Evolutionary conservation across 2,329 filamentous ascomycete species (phyloP), one percentile per base, ranked within the genome.

Genomic region (Ceratocystiopsis minuta): DNA sequence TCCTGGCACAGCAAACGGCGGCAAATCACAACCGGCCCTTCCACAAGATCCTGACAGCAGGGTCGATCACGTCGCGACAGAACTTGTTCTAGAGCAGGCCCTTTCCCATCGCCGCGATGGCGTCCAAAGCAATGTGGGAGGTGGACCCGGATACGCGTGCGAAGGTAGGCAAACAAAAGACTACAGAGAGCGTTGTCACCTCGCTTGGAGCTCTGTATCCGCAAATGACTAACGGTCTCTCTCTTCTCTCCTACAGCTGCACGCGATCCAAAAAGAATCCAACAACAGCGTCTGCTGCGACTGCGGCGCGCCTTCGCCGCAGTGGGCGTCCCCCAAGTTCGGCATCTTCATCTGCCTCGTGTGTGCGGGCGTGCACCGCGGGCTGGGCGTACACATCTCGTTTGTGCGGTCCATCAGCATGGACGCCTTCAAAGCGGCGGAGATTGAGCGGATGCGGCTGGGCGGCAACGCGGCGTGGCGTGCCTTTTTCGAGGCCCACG

Each of bases 251-350:
- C 31, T 7, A 46, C 58, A 94, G 85, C 78, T 98, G 57, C 76
- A 86, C 50, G 76, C 84, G 47, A 85, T 96, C 52, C 87, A 94
- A 60, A 93, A 93, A 61, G 79, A 79, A 52, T 80, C 85, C 52
- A 78, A 79, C 52, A 98, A 98, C 63, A 85, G 82, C 57, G 65
- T 75, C 53, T 98, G 90, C 67, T 88, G 87, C 65, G 90, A 98
- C 65, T 98, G 90, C 68, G 78, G 78, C 57, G 88, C 90, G 37
- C 88, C 90, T 17, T 92, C 85, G 53, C 90, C 90, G 48, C 90
- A 98, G 80, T 98, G 90, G 90, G 88, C 90, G 52, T 71, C 86
- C 34, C 90, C 90, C 49, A 98, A 98, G 63, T 93, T 98, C 58
- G 88, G 88, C 56, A 84, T 94, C 60, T 98, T 98, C 67, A 95